Base-by-base conservation (phyloP, 2,329 filamentous ascomycete genomes). In the Penicillium decumbens region DNA sequence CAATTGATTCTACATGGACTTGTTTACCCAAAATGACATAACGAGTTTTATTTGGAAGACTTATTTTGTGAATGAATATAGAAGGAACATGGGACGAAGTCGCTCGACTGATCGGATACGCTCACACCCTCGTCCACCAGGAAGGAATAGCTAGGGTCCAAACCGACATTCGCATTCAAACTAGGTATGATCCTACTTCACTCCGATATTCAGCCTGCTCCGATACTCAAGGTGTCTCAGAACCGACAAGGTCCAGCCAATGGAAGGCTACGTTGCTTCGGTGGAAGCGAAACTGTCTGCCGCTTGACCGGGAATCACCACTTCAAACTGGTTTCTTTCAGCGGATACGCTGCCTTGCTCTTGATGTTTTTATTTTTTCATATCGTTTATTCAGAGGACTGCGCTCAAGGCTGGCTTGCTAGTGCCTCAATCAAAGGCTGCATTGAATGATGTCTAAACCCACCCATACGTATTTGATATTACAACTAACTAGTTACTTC, bases 21-120 rank as follows among this genome's bases (percentile, higher is more conserved):
- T 3, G 12, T 4, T 4, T 18, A 7, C 15, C 32, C 8, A 6
- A 7, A 9, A 18, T 6, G 8, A 10, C 9, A 20, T 12, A 3
- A 10, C 9, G 23, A 37, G 12, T 12, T 9, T 12, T 2, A 37
- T 37, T 5, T 12, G 8, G 18, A n/a, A 28, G 9, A 38, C 45
- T 41, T 6, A 35, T 2, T 18, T 25, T 30, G 23, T 18, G n/a
- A 43, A 23, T 6, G 9, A 30, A 3, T 25, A 58, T 56, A 93
- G 91, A 95, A 74, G 91, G 91, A 5, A 79, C 82, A 32, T 95
- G 91, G 91, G 86, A 92, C 54, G 81, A 88, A 15, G 89, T 93
- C 50, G 88, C 91, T 78, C 77, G 74, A 47, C 76, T 89, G 35
- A 85, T 93, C 53, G 89, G 89, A 15, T 85, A 89, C 71, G 87